Evolutionary conservation across 2,329 filamentous ascomycete species (phyloP), one percentile per base, ranked within the genome.

Genomic region (Verticillium klebahnii): DNA sequence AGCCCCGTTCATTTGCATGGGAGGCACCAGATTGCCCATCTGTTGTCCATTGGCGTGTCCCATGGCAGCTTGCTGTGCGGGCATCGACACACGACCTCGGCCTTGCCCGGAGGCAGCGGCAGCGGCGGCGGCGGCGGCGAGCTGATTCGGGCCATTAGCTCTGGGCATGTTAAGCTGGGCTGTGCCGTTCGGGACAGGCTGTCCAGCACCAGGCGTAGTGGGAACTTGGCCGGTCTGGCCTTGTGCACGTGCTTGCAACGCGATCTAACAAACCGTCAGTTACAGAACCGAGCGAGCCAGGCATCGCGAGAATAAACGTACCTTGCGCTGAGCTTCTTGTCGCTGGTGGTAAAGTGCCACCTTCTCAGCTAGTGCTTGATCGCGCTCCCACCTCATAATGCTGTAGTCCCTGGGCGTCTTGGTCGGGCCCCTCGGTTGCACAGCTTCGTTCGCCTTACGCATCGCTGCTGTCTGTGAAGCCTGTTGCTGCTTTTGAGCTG

Each of bases 381-480:
- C 94, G 55, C 92, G 87, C 71, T 98, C 94, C 77, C 90, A 89
- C 68, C 95, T 93, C 71, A 97, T 83, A 59, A 91, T 84, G 71
- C 93, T 97, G 73, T 97, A 97, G 67, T 98, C 92, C 69, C 91
- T 86, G 0, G 95, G 95, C 0, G 93, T 96, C 71, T 93, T 91
- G 71, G 74, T 85, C 70, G 73, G 84, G 14, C 54, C 54, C 9
- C 31, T 25, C 59, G 77, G 80, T 57, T 81, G 78, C 19, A 78
- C 75, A 23, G 76, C 72, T 69, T 96, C 92, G 63, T 90, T 90
- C 15, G 87, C 84, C 75, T 97, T 97, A 60, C 95, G 88, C 74
- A 92, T 87, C 36, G 90, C 90, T 57, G 92, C 91, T 61, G 92
- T 85, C 65, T 86, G 85, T 12, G 89, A 85, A 63, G 87, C 84